A percentile compares a stretch with the other conserved stretches of the same genome.
Conservation (phyloP, 2,329 filamentous ascomycete species). For the Nigrospora sphaerica region DNA sequence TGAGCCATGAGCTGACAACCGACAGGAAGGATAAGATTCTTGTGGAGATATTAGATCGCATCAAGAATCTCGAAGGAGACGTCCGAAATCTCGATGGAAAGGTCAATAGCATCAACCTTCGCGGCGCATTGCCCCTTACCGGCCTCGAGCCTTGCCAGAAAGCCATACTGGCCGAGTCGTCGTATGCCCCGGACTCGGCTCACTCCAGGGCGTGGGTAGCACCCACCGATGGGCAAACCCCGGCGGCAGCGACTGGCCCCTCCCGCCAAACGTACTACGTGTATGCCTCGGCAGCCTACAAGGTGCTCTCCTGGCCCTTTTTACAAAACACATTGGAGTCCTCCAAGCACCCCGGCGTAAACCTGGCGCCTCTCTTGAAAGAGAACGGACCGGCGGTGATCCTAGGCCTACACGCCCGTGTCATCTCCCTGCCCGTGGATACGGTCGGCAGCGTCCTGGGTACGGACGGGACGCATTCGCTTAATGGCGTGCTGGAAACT, state of each 20-base stretch:
- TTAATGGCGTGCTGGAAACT: slow-evolving; percentile 7
- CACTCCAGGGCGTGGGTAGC: too few species aligned
- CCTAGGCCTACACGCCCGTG: slow-evolving; percentile 15
- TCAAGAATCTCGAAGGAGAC: slow-evolving; percentile 48
- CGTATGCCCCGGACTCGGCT: too few species aligned
- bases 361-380: slow-evolving; percentile 20
- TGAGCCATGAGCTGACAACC: slow-evolving; percentile 12
- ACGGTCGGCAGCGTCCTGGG: slow-evolving; percentile 9
- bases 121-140: slow-evolving; percentile 14
- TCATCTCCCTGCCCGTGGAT: slow-evolving; percentile 6
- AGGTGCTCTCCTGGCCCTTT: slow-evolving; percentile 43
- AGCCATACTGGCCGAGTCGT: too few species aligned
- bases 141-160: neutral
- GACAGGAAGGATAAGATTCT: slow-evolving; percentile 56
- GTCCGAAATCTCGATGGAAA: slow-evolving; percentile 49
- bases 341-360: slow-evolving; percentile 22
- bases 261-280: slow-evolving; percentile 11
- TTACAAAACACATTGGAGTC: slow-evolving; percentile 31
- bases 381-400: slow-evolving; percentile 28
- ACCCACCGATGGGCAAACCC: too few species aligned
- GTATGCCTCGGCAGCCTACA: slow-evolving; percentile 36
- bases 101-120: slow-evolving; percentile 36
- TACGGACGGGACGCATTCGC: slow-evolving; percentile 4
- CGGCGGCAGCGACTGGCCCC: too few species aligned
- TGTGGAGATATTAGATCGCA: slow-evolving; percentile 50